phyloP scores from a whole-genome alignment of 140 eudicot species.

The Bidens hawaiensis region DNA sequence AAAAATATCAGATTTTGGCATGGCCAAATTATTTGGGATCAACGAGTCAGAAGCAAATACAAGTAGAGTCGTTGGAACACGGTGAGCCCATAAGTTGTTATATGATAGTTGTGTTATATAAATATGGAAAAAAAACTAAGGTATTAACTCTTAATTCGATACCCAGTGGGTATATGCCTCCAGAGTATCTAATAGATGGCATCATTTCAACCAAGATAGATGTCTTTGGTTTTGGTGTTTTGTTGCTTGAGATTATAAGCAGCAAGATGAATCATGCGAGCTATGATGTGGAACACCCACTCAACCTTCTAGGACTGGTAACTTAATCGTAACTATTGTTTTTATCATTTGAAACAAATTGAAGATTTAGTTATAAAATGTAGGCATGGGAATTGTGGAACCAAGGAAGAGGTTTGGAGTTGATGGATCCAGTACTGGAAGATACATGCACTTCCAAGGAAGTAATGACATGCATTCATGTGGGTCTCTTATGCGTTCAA shows the following conservation, averaged over 20 bases:
- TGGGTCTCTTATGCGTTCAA: slow-evolving; percentile 32
- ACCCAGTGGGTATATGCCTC: no score
- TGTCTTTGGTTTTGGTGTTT: slow-evolving; percentile 37
- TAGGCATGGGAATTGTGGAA: slow-evolving; percentile 47
- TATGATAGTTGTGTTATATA: neutral
- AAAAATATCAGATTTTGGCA: slow-evolving; percentile 52
- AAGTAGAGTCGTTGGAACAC: slow-evolving; percentile 37
- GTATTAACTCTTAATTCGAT: slow-evolving; percentile 11
- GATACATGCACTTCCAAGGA: slow-evolving; percentile 11
- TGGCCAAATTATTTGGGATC: slow-evolving; percentile 45
- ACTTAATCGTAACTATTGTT: no score
- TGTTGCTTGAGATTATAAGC: slow-evolving; percentile 37
- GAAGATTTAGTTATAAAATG: slow-evolving; percentile 21
- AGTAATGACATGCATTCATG: slow-evolving; percentile 26
- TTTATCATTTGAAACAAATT: no score
- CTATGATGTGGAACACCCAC: slow-evolving; percentile 27
- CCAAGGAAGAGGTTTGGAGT: slow-evolving; percentile 28
- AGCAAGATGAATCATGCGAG: slow-evolving; percentile 28
- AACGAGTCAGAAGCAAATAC: slow-evolving; percentile 35
- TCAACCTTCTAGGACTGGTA: no score
- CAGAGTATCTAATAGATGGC: slow-evolving; percentile 36
- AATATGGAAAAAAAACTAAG: neutral
- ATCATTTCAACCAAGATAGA: slow-evolving; percentile 36
- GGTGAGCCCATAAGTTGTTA: slow-evolving; percentile 28
- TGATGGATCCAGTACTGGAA: slow-evolving; percentile 26